Base-by-base conservation (phyloP, 345 rosid genomes). In the Pistacia atlantica region DNA sequence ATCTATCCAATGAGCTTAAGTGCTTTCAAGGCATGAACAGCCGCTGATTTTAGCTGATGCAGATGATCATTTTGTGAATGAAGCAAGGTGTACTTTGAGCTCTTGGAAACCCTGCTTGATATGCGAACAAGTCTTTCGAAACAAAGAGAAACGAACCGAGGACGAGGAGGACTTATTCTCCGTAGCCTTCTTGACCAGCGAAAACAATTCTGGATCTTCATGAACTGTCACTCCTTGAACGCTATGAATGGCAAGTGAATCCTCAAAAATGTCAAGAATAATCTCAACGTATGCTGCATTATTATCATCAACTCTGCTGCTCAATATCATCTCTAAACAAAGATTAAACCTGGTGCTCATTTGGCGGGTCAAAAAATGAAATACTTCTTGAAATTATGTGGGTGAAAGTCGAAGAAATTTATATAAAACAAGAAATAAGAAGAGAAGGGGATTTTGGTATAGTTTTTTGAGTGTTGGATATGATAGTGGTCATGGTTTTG, bases 211-310 rank as follows among this genome's bases (percentile, higher is more conserved):
- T 0, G 97, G 95, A 65, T 93, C 97, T 69, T 93, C 94, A 4
- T n/a, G 31, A 16, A 17, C 59, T 52, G 42, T 75, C 1, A 35
- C 71, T 0, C 67, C 83, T 11, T 75, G 79, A 8, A 94, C 95
- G 72, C 98, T 92, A 82, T 94, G 97, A n/a, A 94, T 96, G 11
- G 91, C 94, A 3, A 94, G 93, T 0, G 94, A 87, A 37, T 91
- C 98, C 45, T 92, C 94, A 37, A 87, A 82, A 49, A 94, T 90
- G 80, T 92, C 97, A 4, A 92, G 84, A 45, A 97, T 92, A 80
- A 94, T 91, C 85, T 94, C 98, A 1, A 92, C 97, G 71, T 88
- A 94, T 5, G 46, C 46, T 6, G 6, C 46, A 3, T 45, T 69
- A 14, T 56, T 48, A 14, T 65, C 64, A 8, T 87, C 80, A 14